Percentiles rank a stretch among this genome's conserved stretches.
phyloP scores from a whole-genome alignment of 768 basidiomycete genomes.

The Roridomyces roridus region DNA sequence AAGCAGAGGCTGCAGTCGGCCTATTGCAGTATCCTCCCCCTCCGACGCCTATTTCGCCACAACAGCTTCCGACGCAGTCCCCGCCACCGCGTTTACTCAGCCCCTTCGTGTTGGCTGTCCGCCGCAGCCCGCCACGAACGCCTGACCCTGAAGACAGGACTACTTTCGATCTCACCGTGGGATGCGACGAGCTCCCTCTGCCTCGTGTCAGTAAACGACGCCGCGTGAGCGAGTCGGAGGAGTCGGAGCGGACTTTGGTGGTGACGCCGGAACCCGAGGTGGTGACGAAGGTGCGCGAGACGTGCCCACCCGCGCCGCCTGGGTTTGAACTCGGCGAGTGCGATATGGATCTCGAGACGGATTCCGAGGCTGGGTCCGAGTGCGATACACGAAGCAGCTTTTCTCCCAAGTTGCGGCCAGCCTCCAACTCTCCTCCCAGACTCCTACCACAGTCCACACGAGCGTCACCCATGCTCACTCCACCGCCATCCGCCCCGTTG shows the following conservation, averaged over 20 bases:
- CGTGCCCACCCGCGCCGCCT: slow-evolving; percentile 4
- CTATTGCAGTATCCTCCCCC: slow-evolving; percentile 13
- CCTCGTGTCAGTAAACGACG: slow-evolving; percentile 11
- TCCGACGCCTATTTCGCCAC: slow-evolving; percentile 5
- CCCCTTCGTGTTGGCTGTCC: slow-evolving; percentile 21
- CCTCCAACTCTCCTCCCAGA: slow-evolving; percentile 15
- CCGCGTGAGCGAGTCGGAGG: slow-evolving; percentile 3
- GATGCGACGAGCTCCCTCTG: slow-evolving; percentile 9
- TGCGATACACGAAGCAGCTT: background rate
- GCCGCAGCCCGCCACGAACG: slow-evolving; percentile 14
- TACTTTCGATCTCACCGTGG: slow-evolving; percentile 18
- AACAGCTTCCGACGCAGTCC: slow-evolving; percentile 13
- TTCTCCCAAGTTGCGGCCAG: slow-evolving; percentile 1
- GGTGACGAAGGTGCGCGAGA: slow-evolving; percentile 10
- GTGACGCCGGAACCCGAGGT: background rate
- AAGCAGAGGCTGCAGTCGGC: background rate
- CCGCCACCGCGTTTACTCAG: slow-evolving; percentile 22
- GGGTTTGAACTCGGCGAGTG: slow-evolving; percentile 10
- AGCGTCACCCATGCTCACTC: background rate
- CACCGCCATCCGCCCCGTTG: background rate
- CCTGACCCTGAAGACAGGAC: slow-evolving; percentile 19
- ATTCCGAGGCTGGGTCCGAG: slow-evolving; percentile 5
- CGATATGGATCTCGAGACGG: slow-evolving; percentile 26
- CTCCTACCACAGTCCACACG: too few relatives aligned
- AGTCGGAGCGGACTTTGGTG: background rate